Conservation (phyloP, 495 filamentous ascomycete species). For the Penicillium odoratum region DNA sequence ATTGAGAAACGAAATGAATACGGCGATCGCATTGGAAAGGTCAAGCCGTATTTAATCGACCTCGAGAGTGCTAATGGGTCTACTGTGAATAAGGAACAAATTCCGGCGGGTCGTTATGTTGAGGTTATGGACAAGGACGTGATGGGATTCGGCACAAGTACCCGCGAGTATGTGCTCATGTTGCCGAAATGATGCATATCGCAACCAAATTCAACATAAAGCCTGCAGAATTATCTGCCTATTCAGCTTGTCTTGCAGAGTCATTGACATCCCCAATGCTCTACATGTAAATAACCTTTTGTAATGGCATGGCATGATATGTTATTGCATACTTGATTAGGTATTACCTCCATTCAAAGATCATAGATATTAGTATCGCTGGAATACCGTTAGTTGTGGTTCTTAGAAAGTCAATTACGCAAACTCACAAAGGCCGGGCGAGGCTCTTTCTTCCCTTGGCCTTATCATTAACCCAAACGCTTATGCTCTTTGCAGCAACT, state of each 20-base stretch:
- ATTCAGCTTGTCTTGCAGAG: neutral
- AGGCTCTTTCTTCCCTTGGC: slow-evolving; percentile 19
- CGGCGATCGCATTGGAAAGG: slow-evolving; percentile 76
- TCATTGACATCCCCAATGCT: neutral
- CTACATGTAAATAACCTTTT: neutral
- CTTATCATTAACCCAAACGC: slow-evolving; percentile 58
- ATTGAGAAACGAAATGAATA: slow-evolving; percentile 80
- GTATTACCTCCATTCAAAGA: neutral
- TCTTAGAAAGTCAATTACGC: slow-evolving; percentile 3
- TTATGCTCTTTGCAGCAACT: slow-evolving; percentile 55
- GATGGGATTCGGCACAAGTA: slow-evolving; percentile 81
- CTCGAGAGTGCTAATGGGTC: slow-evolving; percentile 94
- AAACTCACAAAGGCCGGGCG: slow-evolving; percentile 19
- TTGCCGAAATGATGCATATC: slow-evolving; percentile 37
- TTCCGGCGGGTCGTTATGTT: slow-evolving; percentile 75
- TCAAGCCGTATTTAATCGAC: slow-evolving; percentile 91
- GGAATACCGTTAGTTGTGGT: neutral
- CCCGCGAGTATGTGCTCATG: slow-evolving; percentile 85
- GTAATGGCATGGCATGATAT: neutral
- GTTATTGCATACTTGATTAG: neutral
- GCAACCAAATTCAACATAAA: neutral
- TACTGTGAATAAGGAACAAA: slow-evolving; percentile 68
- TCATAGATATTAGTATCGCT: slow-evolving; percentile 9
- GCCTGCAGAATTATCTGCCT: neutral
- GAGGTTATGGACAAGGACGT: slow-evolving; percentile 89